These are phyloP conservation scores for Monosporozyma unispora DNA, from an alignment of 805 yeast species.

Conservation along the genomic window DNA sequence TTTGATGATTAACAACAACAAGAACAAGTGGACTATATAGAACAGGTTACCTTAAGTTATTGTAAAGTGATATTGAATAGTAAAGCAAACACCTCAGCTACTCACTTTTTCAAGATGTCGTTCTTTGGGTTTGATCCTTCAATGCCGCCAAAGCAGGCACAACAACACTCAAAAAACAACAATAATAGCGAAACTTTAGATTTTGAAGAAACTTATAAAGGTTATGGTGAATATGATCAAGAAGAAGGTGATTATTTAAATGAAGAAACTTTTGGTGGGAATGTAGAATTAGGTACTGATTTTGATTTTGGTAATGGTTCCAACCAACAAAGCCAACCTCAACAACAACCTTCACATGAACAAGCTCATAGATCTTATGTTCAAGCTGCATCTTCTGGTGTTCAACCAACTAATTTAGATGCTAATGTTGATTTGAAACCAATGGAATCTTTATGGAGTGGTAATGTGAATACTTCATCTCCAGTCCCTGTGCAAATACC, in stretches of 20 bases:
- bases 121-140: constrained; percentile 30
- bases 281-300: constrained; percentile 27
- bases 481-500: not conserved
- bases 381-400: constrained; percentile 23
- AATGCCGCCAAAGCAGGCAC: constrained; percentile 4
- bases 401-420: constrained; percentile 9
- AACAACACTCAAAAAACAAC: constrained; percentile 1
- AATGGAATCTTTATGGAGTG: constrained; percentile 61
- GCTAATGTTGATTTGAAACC: constrained; percentile 41
- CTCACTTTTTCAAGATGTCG: constrained; percentile 17
- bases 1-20: no score
- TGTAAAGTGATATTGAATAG: no score
- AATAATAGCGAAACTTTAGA: constrained; percentile 37
- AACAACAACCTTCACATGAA: not conserved
- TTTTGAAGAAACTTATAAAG: constrained; percentile 79
- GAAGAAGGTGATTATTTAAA: constrained; percentile 57
- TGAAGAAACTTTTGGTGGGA: constrained; percentile 27
- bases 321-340: not conserved
- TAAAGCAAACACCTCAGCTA: no score
- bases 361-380: constrained; percentile 18
- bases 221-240: constrained; percentile 61
- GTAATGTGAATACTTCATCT: not conserved
- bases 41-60: no score
- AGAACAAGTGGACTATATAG: no score
- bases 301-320: constrained; percentile 31